phyloP scores from a whole-genome alignment of 2,329 filamentous ascomycete species.

The Fusarium staphyleae region DNA sequence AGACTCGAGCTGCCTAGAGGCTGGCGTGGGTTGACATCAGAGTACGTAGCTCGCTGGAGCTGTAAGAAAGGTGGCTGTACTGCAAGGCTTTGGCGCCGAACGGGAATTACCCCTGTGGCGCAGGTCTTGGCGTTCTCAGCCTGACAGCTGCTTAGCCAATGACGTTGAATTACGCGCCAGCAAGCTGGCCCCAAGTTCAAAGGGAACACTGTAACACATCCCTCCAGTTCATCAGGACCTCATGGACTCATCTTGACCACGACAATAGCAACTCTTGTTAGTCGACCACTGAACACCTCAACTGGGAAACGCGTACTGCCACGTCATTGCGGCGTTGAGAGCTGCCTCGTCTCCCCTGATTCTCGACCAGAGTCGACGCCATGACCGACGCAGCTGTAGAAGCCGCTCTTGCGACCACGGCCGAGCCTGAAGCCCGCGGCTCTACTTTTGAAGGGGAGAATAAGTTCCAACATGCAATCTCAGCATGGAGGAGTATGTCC shows the following conservation, averaged over 20 bases:
- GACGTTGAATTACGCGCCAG: slow-evolving; percentile 26
- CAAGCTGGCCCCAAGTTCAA: slow-evolving; percentile 30
- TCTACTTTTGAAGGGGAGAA: slow-evolving; percentile 68
- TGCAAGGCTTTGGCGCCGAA: slow-evolving; percentile 40
- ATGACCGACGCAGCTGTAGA: slow-evolving; percentile 47
- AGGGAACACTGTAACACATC: slow-evolving; percentile 43
- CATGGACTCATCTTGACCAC: slow-evolving; percentile 23
- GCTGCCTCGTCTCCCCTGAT: slow-evolving; percentile 18
- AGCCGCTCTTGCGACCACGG: slow-evolving; percentile 38
- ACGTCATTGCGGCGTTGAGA: slow-evolving; percentile 15
- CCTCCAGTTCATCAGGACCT: slow-evolving; percentile 15
- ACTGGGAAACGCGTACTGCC: slow-evolving; percentile 8
- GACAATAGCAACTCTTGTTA: slow-evolving; percentile 14
- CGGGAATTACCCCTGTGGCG: slow-evolving; percentile 27
- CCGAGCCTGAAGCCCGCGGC: slow-evolving; percentile 37
- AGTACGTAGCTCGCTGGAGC: slow-evolving; percentile 24
- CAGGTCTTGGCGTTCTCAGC: slow-evolving; percentile 35
- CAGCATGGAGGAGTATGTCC: slow-evolving; percentile 86
- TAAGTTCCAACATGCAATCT: slow-evolving; percentile 96
- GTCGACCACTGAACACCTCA: slow-evolving; percentile 1
- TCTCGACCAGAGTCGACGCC: slow-evolving; percentile 18
- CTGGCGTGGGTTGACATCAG: slow-evolving; percentile 39
- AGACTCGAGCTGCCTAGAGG: slow-evolving; percentile 18
- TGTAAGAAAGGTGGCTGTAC: slow-evolving; percentile 23
- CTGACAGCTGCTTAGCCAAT: slow-evolving; percentile 39